Percentiles rank a stretch among this genome's conserved stretches.
Conservation (phyloP, 805 yeast genomes). For the Teunomyces aglyptinius region DNA sequence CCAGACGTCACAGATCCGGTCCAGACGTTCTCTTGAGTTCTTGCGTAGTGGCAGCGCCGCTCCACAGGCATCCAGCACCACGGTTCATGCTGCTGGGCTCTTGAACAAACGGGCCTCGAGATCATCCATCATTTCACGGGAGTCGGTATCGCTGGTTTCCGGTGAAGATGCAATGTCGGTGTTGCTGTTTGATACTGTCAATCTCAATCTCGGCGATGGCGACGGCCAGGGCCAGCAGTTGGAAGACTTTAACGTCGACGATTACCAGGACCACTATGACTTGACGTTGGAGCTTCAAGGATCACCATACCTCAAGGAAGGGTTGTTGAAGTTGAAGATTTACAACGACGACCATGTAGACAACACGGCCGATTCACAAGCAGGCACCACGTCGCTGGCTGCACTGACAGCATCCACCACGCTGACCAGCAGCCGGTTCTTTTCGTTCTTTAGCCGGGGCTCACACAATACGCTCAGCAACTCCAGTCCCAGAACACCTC, state of each 20-base stretch:
- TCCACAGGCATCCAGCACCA: not conserved
- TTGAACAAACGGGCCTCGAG: constrained; percentile 34
- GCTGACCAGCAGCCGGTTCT: constrained; percentile 18
- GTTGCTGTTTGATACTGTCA: constrained; percentile 35
- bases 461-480: not conserved
- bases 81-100: constrained; percentile 1
- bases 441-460: constrained; percentile 26
- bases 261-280: constrained; percentile 51
- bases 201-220: constrained; percentile 14
- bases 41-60: constrained; percentile 11
- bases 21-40: constrained; percentile 27
- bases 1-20: constrained; percentile 3
- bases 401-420: constrained; percentile 11
- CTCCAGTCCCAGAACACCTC: not conserved
- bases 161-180: constrained; percentile 33
- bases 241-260: constrained; percentile 38
- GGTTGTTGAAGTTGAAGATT: constrained; percentile 49
- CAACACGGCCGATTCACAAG: constrained; percentile 11
- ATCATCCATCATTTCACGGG: constrained; percentile 32
- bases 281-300: constrained; percentile 63
- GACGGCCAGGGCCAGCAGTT: constrained; percentile 14
- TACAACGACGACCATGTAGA: constrained; percentile 39
- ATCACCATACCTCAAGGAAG: constrained; percentile 79
- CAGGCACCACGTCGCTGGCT: constrained; percentile 15
- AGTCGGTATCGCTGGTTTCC: constrained; percentile 19